Percentiles rank a stretch among this genome's conserved stretches.
phyloP scores from a whole-genome alignment of 2,329 filamentous ascomycete genomes.

The Colletotrichum theobromicola region DNA sequence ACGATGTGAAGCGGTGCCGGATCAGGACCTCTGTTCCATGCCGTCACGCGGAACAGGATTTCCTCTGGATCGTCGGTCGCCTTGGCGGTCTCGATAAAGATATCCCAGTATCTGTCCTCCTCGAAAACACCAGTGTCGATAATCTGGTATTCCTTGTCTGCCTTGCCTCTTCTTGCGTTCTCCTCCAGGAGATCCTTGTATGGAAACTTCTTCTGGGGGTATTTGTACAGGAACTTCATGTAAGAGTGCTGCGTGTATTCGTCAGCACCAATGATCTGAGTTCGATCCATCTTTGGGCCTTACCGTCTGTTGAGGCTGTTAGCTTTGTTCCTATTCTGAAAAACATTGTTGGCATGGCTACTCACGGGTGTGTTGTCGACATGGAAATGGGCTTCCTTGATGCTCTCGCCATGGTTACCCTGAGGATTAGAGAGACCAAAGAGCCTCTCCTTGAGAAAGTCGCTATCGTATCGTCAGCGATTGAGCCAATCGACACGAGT shows the following conservation, averaged over 20 bases:
- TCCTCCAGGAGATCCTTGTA: conserved; percentile 88
- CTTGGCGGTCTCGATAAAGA: conserved; percentile 95
- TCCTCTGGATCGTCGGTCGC: conserved; percentile 92
- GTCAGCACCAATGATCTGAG: conserved; percentile 17
- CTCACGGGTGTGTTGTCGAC: conserved; percentile 86
- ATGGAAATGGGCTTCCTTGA: conserved; percentile 97
- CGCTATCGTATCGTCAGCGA: conserved; percentile 60
- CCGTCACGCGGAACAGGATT: conserved; percentile 90
- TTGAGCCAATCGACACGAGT: conserved; percentile 20
- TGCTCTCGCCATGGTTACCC: conserved; percentile 94
- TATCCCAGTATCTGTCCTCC: conserved; percentile 94
- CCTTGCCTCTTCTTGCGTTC: conserved; percentile 77
- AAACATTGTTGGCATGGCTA: not conserved
- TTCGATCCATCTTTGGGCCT: not conserved
- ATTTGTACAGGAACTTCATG: conserved; percentile 99
- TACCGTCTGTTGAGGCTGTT: conserved; percentile 19
- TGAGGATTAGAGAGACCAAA: conserved; percentile 96
- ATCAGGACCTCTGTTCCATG: conserved; percentile 93
- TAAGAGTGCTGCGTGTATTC: conserved; percentile 78
- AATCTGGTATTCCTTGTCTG: conserved; percentile 90
- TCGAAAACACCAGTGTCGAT: conserved; percentile 88
- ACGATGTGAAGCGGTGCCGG: conserved; percentile 91
- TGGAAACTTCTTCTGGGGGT: conserved; percentile 89
- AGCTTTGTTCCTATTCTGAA: not conserved
- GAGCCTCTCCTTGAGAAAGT: conserved; percentile 91